Base-by-base conservation (phyloP, 2,329 filamentous ascomycete species). In the Fusarium odoratissimum region DNA sequence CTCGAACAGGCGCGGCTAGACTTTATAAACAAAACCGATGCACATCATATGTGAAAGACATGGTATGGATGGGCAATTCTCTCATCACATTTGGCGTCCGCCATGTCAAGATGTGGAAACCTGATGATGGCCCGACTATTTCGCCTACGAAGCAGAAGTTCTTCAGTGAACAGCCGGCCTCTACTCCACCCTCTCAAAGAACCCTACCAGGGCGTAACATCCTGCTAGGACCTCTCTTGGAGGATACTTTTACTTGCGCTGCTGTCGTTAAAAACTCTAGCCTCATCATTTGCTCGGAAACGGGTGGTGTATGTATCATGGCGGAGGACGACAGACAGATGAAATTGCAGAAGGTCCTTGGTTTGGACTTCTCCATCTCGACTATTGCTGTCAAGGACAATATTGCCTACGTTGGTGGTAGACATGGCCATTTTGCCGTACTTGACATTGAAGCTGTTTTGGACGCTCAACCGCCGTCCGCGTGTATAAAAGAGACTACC, bases 61-160 rank as follows among this genome's bases (percentile, higher is more conserved):
- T 99, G 90, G 88, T 93, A 44, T 99, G 96, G 95, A 90, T 98
- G 82, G 95, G 95, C 16, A 92, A 88, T 74, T 93, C 84, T 74
- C 87, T 99, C 58, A 86, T 99, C 65, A 98, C 95, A 69, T 90
- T 96, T 30, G 96, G 96, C 19, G 92, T 96, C 57, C 91, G 96
- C 31, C 95, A 98, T 83, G 90, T 98, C 80, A 98, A 98, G 82
- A 89, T 97, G 56, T 99, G 96, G 96, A 91, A 92, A 74, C 88
- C 96, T 16, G 93, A 96, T 40, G 94, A 95, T 31, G 83, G 76
- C 77, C 63, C 85, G 45, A 83, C 86, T 23, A 83, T 83, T 9
- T 92, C 92, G 28, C 92, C 93, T 3, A 84, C 87, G 13, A 94
- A 93, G 79, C 81, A 88, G 77, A 89, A 87, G 71, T 87, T 89